These are phyloP conservation scores for Paecilomyces variotii DNA, from an alignment of 2,329 filamentous ascomycete species.

Conservation along the genomic window DNA sequence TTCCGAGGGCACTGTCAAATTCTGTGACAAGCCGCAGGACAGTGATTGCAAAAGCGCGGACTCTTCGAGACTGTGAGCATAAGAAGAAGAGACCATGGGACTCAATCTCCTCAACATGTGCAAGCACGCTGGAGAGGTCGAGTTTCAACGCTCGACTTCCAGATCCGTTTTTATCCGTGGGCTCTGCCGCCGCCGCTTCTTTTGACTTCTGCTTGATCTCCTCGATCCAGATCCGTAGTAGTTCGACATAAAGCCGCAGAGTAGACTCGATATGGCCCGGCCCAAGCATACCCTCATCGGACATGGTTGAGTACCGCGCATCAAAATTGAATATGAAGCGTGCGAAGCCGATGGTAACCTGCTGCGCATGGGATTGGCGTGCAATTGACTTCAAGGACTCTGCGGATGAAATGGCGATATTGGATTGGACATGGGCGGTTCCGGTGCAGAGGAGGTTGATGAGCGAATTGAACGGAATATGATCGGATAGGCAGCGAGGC, in stretches of 20 bases:
- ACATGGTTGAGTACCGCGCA: slow-evolving; percentile 94
- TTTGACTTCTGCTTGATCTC: slow-evolving; percentile 83
- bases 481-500: slow-evolving; percentile 82
- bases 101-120: slow-evolving; percentile 93
- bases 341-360: slow-evolving; percentile 93
- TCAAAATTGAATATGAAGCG: slow-evolving; percentile 99
- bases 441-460: slow-evolving; percentile 95
- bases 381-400: slow-evolving; percentile 94
- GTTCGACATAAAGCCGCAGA: slow-evolving; percentile 81
- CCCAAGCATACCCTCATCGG: slow-evolving; percentile 92
- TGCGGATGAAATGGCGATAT: slow-evolving; percentile 86
- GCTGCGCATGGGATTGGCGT: slow-evolving; percentile 82
- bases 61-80: slow-evolving; percentile 86
- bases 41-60: slow-evolving; percentile 83
- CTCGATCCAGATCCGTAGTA: slow-evolving; percentile 95
- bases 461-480: slow-evolving; percentile 86
- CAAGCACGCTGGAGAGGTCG: slow-evolving; percentile 79
- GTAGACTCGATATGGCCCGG: slow-evolving; percentile 93
- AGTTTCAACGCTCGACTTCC: slow-evolving; percentile 69
- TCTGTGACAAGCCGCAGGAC: slow-evolving; percentile 87
- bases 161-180: slow-evolving; percentile 52
- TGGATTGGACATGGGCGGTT: slow-evolving; percentile 86
- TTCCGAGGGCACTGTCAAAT: slow-evolving; percentile 82
- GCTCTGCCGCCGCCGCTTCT: slow-evolving; percentile 56
- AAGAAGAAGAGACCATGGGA: slow-evolving; percentile 95